These are phyloP conservation scores for Buddleja alternifolia DNA, from an alignment of 257 asterid species.

Conservation along the genomic window DNA sequence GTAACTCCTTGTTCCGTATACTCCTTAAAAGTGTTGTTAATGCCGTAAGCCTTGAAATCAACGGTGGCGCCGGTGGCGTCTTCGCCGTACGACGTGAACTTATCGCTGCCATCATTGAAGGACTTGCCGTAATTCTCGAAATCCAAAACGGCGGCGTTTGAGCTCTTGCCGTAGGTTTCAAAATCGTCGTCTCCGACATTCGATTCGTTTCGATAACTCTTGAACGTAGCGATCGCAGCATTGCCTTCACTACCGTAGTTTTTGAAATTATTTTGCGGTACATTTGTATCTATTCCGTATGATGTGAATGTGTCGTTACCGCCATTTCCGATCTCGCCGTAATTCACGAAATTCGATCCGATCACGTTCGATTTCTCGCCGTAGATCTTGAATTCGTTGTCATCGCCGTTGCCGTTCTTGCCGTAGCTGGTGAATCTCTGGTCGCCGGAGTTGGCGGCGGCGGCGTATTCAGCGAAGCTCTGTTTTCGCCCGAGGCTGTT, in stretches of 20 bases:
- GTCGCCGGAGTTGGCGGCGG: conserved; percentile 51
- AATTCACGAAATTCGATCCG: conserved; percentile 54
- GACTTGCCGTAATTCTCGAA: conserved; percentile 60
- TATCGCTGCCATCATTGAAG: conserved; percentile 54
- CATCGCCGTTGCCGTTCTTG: conserved; percentile 62
- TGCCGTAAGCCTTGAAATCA: conserved; percentile 53
- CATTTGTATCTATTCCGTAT: conserved; percentile 54
- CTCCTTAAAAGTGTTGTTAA: conserved; percentile 58
- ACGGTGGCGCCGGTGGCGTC: conserved; percentile 28
- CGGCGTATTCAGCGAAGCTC: conserved; percentile 41
- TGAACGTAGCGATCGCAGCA: conserved; percentile 52
- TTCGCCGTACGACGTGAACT: conserved; percentile 56
- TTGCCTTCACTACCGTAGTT: conserved; percentile 58
- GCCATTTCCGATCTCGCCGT: conserved; percentile 57
- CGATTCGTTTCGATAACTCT: conserved; percentile 52
- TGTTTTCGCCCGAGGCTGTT: conserved; percentile 50
- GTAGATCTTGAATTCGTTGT: conserved; percentile 49
- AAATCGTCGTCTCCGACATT: conserved; percentile 71
- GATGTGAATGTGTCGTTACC: conserved; percentile 52
- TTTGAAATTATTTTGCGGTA: conserved; percentile 53
- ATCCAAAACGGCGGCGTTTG: conserved; percentile 48
- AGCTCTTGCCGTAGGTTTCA: conserved; percentile 51
- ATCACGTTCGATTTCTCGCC: conserved; percentile 56
- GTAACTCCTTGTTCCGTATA: conserved; percentile 49
- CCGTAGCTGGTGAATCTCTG: conserved; percentile 62